Conservation (phyloP, 805 yeast genomes). For the Sporopachydermia quercuum region DNA sequence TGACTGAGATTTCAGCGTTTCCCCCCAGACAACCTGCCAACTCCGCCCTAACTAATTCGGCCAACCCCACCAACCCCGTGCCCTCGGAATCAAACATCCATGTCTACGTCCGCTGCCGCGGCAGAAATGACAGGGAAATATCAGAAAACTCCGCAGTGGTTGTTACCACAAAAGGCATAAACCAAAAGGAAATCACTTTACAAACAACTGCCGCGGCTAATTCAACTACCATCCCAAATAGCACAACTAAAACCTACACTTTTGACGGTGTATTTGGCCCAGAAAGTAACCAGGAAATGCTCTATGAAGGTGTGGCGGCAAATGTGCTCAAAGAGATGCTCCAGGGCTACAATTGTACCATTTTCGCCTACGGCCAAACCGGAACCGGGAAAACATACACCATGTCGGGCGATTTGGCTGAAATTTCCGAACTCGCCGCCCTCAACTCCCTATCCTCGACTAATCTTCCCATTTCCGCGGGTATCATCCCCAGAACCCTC, state of each 20-base stretch:
- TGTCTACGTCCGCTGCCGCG: slow-evolving; percentile 52
- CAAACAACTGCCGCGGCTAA: slow-evolving; percentile 23
- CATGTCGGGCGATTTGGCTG: slow-evolving; percentile 16
- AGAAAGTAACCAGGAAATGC: slow-evolving; percentile 51
- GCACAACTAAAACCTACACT: slow-evolving; percentile 38
- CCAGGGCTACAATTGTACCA: slow-evolving; percentile 65
- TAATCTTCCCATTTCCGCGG: slow-evolving; percentile 32
- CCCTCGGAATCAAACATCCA: slow-evolving; percentile 30
- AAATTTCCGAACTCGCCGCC: slow-evolving; percentile 18
- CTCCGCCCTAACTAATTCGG: too few species aligned
- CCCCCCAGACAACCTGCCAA: too few species aligned
- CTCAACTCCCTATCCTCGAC: not conserved
- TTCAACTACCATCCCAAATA: too few species aligned
- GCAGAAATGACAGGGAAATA: slow-evolving; percentile 43
- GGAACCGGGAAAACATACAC: slow-evolving; percentile 46
- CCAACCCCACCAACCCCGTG: too few species aligned
- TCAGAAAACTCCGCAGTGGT: slow-evolving; percentile 44
- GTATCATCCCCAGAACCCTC: slow-evolving; percentile 47
- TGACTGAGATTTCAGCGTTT: too few species aligned
- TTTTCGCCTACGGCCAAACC: slow-evolving; percentile 84
- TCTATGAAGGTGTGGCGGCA: slow-evolving; percentile 54
- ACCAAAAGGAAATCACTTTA: slow-evolving; percentile 33
- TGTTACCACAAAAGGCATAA: slow-evolving; percentile 33
- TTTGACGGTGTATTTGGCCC: slow-evolving; percentile 80
- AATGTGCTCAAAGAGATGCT: slow-evolving; percentile 54